phyloP scores from a whole-genome alignment of 208 protist species.

The Trypanosomatidae sp. region DNA sequence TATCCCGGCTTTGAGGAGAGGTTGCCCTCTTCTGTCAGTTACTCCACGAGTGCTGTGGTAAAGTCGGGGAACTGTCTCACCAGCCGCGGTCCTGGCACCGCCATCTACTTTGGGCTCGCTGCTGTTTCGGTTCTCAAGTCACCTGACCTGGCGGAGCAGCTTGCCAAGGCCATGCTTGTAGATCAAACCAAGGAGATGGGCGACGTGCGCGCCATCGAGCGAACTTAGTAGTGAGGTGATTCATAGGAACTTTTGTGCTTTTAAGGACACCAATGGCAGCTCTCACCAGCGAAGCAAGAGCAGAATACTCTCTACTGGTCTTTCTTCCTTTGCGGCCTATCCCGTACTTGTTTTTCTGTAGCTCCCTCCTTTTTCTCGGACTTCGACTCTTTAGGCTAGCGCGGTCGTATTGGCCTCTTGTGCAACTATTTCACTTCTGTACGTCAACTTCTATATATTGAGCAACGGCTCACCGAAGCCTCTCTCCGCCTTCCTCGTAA shows the following conservation, averaged over 20 bases:
- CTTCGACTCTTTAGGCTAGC: not conserved
- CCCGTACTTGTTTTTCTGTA: slow-evolving; percentile 4
- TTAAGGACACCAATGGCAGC: not conserved
- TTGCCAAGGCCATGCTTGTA: slow-evolving; percentile 79
- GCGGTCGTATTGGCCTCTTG: not conserved
- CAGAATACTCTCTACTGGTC: not conserved
- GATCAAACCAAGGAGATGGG: slow-evolving; percentile 35
- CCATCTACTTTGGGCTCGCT: slow-evolving; percentile 82
- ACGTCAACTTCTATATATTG: not conserved
- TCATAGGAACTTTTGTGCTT: not conserved
- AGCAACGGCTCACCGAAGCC: not conserved
- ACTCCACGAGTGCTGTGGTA: slow-evolving; percentile 64
- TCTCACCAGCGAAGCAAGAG: not conserved
- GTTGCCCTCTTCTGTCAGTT: slow-evolving; percentile 57
- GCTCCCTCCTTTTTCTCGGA: not conserved
- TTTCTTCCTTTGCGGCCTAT: slow-evolving; percentile 5
- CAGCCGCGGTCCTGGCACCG: slow-evolving; percentile 81
- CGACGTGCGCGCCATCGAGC: slow-evolving; percentile 25
- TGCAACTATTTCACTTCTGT: not conserved
- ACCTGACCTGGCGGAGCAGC: slow-evolving; percentile 51
- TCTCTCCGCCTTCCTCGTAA: not conserved
- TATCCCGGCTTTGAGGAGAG: slow-evolving; percentile 78
- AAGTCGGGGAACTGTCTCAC: slow-evolving; percentile 83
- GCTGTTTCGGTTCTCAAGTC: slow-evolving; percentile 66
- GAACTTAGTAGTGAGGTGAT: not conserved